These are phyloP conservation scores for Neostapfia colusana DNA, from an alignment of 176 grass and related monocot species.

Conservation along the genomic window DNA sequence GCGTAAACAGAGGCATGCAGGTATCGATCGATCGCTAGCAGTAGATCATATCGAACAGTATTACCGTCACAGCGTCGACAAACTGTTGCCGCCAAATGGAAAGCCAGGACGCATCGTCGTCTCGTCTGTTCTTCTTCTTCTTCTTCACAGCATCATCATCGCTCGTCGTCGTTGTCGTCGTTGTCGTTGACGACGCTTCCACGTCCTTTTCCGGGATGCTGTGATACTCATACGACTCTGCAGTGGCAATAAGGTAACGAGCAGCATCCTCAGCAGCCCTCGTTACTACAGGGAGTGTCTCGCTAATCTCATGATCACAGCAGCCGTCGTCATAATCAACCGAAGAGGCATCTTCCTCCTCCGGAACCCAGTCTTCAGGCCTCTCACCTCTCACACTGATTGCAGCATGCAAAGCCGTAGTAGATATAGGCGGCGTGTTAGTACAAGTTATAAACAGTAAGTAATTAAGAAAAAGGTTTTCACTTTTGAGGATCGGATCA, in stretches of 20 bases:
- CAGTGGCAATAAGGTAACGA: too few species aligned
- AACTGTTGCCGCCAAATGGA: constrained; percentile 76
- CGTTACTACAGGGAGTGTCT: too few species aligned
- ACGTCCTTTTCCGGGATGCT: constrained; percentile 52
- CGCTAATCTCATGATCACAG: constrained; percentile 35
- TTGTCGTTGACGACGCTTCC: constrained; percentile 43
- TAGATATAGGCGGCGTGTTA: too few species aligned
- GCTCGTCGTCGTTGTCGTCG: too few species aligned
- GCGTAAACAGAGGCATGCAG: too few species aligned
- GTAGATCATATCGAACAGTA: too few species aligned
- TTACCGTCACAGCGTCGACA: constrained; percentile 59
- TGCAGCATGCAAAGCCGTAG: too few species aligned
- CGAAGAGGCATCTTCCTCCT: constrained; percentile 21
- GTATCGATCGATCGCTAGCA: too few species aligned
- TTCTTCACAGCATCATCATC: constrained; percentile 24
- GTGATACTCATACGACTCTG: too few species aligned
- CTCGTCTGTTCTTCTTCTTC: constrained; percentile 20
- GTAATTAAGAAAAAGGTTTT: background rate
- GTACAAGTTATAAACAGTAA: too few species aligned
- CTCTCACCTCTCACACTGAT: constrained; percentile 65
- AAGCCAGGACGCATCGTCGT: constrained; percentile 1
- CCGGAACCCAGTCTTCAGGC: constrained; percentile 92
- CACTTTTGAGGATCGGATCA: background rate
- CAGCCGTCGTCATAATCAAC: too few species aligned
- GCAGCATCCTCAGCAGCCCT: too few species aligned